A percentile compares a stretch with the other conserved stretches of the same genome.
Conservation (phyloP, 148 eudicot genomes). For the Suaeda aralocaspica region DNA sequence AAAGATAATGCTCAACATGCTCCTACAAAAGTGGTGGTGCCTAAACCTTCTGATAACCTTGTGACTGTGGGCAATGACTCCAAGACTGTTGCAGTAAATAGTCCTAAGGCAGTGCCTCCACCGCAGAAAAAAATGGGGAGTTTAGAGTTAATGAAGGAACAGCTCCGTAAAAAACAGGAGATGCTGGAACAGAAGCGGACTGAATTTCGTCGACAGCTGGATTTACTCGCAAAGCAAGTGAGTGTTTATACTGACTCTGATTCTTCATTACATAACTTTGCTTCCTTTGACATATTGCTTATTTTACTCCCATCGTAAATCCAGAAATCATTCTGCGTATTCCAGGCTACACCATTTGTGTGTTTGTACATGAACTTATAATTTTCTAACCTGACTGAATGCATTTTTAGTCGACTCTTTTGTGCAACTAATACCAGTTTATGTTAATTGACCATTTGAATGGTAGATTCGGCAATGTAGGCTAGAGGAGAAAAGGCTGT, state of each 20-base stretch:
- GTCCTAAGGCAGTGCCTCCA: constrained; percentile 44
- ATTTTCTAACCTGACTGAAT: not conserved
- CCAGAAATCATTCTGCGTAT: not conserved
- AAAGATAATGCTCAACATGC: constrained; percentile 43
- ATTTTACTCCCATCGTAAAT: not conserved
- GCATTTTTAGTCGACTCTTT: not conserved
- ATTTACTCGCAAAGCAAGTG: constrained; percentile 76
- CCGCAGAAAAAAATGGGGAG: constrained; percentile 69
- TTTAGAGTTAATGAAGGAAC: constrained; percentile 74
- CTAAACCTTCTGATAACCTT: constrained; percentile 33
- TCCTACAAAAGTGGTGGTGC: constrained; percentile 29
- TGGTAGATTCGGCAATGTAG: not conserved
- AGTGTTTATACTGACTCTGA: constrained; percentile 12
- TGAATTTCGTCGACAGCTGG: constrained; percentile 62
- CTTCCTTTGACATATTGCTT: constrained; percentile 2
- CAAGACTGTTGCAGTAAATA: constrained; percentile 38
- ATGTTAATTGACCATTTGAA: not conserved
- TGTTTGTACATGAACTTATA: not conserved
- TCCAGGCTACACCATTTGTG: not conserved
- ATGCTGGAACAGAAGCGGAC: constrained; percentile 75
- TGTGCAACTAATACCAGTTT: not conserved
- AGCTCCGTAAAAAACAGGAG: constrained; percentile 91
- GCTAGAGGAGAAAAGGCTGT: not conserved
- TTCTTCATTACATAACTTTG: not conserved
- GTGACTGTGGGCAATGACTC: constrained; percentile 33